A percentile compares a stretch with the other conserved stretches of the same genome.
These are phyloP conservation scores for Nicotiana tomentosiformis DNA, from an alignment of 257 asterid genomes.

Conservation along the genomic window DNA sequence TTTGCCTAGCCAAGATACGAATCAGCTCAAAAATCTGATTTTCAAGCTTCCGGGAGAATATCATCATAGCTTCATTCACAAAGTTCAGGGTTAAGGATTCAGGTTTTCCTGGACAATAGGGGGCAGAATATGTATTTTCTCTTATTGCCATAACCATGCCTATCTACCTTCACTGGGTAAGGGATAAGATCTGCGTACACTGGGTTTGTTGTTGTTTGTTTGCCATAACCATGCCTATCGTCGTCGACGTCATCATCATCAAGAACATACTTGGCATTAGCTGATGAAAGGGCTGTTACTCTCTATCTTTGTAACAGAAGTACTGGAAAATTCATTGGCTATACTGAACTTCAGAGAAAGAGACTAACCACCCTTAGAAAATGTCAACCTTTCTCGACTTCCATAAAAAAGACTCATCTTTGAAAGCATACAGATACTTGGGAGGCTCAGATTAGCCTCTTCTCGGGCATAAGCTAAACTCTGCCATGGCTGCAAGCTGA, in stretches of 20 bases:
- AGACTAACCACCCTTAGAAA: not conserved
- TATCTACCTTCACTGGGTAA: too few relatives aligned
- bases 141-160: not conserved
- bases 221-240: not conserved
- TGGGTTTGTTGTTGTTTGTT: too few relatives aligned
- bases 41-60: slow-evolving; percentile 9
- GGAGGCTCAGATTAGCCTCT: not conserved
- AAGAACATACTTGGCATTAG: not conserved
- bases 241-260: not conserved
- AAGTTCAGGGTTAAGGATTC: not conserved
- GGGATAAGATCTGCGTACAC: too few relatives aligned
- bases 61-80: slow-evolving; percentile 22
- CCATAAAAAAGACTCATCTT: not conserved
- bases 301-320: not conserved
- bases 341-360: not conserved
- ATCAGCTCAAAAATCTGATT: not conserved
- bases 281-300: not conserved
- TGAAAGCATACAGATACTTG: not conserved
- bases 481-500: not conserved
- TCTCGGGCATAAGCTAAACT: not conserved
- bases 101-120: not conserved
- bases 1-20: slow-evolving; percentile 26
- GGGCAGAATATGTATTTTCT: not conserved
- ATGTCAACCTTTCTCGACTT: slow-evolving; percentile 2
- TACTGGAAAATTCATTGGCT: not conserved